phyloP scores from a whole-genome alignment of 768 basidiomycete species.

The Rhizopogon rudus region DNA sequence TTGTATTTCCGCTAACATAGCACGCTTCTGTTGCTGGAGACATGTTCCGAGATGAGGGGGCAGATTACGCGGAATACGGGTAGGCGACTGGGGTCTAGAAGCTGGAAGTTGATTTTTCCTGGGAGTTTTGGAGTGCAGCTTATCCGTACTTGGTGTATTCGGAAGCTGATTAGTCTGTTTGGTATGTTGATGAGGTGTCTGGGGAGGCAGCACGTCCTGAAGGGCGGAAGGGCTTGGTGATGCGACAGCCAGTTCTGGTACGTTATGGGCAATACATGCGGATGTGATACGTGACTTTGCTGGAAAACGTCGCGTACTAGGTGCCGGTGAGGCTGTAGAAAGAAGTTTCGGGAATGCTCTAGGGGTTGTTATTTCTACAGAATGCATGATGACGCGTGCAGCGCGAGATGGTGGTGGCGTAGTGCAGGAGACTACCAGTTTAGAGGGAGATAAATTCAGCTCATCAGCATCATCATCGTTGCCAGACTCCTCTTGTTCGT shows the following conservation, averaged over 20 bases:
- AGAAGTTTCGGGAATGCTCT: slow-evolving; percentile 5
- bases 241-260: not conserved
- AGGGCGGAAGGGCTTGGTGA: slow-evolving; percentile 7
- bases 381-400: slow-evolving; percentile 24
- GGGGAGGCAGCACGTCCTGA: slow-evolving; percentile 12
- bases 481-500: not conserved
- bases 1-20: slow-evolving; percentile 44
- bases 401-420: slow-evolving; percentile 17
- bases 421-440: slow-evolving; percentile 8
- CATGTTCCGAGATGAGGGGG: slow-evolving; percentile 39
- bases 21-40: slow-evolving; percentile 54
- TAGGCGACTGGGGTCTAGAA: slow-evolving; percentile 6
- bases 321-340: slow-evolving; percentile 10
- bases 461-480: slow-evolving; percentile 21
- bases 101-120: slow-evolving; percentile 9
- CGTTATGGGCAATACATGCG: slow-evolving; percentile 5
- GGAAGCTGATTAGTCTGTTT: slow-evolving; percentile 6
- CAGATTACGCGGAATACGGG: slow-evolving; percentile 24
- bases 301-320: not conserved
- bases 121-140: slow-evolving; percentile 7
- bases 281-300: slow-evolving; percentile 14
- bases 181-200: slow-evolving; percentile 8
- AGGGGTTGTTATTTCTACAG: slow-evolving; percentile 26
- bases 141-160: slow-evolving; percentile 12
- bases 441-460: slow-evolving; percentile 18